Evolutionary conservation across 306 rosid species (phyloP), one percentile per base, ranked within the genome.

Genomic region (Quercus glauca): DNA sequence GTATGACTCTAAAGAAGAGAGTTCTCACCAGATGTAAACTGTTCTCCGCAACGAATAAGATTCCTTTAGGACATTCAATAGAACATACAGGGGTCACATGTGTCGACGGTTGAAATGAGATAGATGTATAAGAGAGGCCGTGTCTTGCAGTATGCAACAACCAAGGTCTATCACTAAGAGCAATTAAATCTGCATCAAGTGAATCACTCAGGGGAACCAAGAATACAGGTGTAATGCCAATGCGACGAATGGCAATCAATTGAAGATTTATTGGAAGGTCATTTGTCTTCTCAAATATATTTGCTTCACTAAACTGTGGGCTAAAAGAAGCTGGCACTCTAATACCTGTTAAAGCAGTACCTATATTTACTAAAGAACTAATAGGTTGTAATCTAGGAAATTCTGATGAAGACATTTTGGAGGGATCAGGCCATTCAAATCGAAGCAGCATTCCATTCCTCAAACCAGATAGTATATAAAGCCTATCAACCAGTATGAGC

Each of bases 391-490:
- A 80, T 55, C 78, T 28, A 72, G 91, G 84, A 45, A 69, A 77
- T 59, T 85, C 89, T 35, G 81, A 85, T 8, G 75, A 56, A 37
- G 80, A 55, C 72, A 74, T 63, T 73, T 72, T 51, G 61, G 85
- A 77, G 64, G 76, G 29, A 75, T 41, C 69, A 75, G 97, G 97
- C 95, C 96, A 94, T 81, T 92, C 97, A 78, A 94, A 94, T 55
- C 99, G 93, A 82, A 94, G 97, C 67, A 94, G 87, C 97, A 94
- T 91, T 71, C 97, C 99, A 82, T 92, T 94, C 91, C 97, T 89
- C 87, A 94, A 85, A 61, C 99, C 99, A 73, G 93, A 89, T 76
- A 94, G 92, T 75, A 94, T 81, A 86, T 94, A 94, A 73, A 83
- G 85, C 83, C 86, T 88, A 73, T 90, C 97, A 80, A 89, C 95